Percentiles rank a stretch among this genome's conserved stretches.
These are phyloP conservation scores for Rutstroemia sp. DNA, from an alignment of 2,329 filamentous ascomycete genomes.

Conservation along the genomic window DNA sequence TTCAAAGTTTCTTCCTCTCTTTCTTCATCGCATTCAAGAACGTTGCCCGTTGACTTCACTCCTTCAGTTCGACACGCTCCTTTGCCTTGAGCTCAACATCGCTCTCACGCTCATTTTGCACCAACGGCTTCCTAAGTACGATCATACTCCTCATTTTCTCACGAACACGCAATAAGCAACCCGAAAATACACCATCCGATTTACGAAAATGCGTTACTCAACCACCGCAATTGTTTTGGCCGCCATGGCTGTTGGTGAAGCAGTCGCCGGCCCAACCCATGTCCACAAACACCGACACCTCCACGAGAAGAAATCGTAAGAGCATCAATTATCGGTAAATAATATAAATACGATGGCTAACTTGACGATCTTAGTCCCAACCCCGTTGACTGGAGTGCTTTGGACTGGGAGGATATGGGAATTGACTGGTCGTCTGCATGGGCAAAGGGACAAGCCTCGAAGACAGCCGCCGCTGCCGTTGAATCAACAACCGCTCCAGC, in stretches of 20 bases:
- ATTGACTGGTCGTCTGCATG: constrained; percentile 25
- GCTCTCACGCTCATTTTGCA: constrained; percentile 26
- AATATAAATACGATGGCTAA: constrained; percentile 6
- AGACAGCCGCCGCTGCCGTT: constrained; percentile 1
- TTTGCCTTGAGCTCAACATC: constrained; percentile 25
- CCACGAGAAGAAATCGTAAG: constrained; percentile 29
- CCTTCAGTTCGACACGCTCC: constrained; percentile 22
- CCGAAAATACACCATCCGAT: background rate
- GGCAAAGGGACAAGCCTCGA: constrained; percentile 13
- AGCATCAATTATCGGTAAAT: background rate
- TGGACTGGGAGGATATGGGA: constrained; percentile 24
- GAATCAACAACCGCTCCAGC: background rate
- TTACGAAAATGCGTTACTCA: constrained; percentile 26
- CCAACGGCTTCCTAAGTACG: constrained; percentile 18
- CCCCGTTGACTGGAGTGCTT: constrained; percentile 17
- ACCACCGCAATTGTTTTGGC: constrained; percentile 24
- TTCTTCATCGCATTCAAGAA: constrained; percentile 16
- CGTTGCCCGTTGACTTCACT: constrained; percentile 21
- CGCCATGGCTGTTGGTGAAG: constrained; percentile 25
- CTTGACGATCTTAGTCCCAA: background rate
- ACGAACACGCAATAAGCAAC: constrained; percentile 3
- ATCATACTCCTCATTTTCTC: constrained; percentile 7
- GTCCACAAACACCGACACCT: constrained; percentile 22
- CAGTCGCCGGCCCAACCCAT: constrained; percentile 27
- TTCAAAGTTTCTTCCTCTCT: constrained; percentile 8